These are phyloP conservation scores for Boechera stricta DNA, from an alignment of 345 rosid species.

Conservation along the genomic window DNA sequence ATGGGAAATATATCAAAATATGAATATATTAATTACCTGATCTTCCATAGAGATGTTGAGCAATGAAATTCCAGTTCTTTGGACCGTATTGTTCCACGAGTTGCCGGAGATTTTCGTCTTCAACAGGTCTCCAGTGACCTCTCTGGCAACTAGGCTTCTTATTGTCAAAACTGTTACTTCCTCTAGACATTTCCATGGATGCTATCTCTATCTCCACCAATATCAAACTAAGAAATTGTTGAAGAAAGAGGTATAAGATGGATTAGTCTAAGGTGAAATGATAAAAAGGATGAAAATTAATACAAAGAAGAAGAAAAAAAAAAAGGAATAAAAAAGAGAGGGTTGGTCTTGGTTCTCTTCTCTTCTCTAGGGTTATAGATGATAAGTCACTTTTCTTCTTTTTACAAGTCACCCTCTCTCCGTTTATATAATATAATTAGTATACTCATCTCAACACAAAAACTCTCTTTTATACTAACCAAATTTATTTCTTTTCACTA, in stretches of 20 bases:
- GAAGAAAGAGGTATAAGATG: conserved; percentile 41
- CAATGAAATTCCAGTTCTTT: conserved; percentile 69
- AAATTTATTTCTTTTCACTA: background rate
- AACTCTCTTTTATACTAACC: background rate
- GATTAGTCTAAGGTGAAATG: conserved; percentile 44
- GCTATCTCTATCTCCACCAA: conserved; percentile 41
- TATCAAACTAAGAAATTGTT: conserved; percentile 25
- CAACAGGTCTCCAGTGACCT: conserved; percentile 77
- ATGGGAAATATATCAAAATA: background rate
- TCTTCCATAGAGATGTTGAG: conserved; percentile 63
- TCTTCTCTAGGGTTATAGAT: conserved; percentile 50
- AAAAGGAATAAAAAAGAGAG: conserved; percentile 40
- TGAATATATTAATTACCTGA: conserved; percentile 51
- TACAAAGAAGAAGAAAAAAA: conserved; percentile 9
- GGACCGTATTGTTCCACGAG: conserved; percentile 65
- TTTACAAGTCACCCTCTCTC: conserved; percentile 41
- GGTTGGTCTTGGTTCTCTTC: conserved; percentile 45
- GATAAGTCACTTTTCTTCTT: conserved; percentile 53
- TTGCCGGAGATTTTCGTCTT: conserved; percentile 60
- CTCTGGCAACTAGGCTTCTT: conserved; percentile 53
- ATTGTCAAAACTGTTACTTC: conserved; percentile 44
- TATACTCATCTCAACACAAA: conserved; percentile 14
- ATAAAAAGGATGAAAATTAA: conserved; percentile 38
- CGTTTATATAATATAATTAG: conserved; percentile 12
- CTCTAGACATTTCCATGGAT: conserved; percentile 48